Evolutionary conservation across 2,329 filamentous ascomycete species (phyloP).

Genomic region (Teratosphaeria pseudoeucalypti): DNA sequence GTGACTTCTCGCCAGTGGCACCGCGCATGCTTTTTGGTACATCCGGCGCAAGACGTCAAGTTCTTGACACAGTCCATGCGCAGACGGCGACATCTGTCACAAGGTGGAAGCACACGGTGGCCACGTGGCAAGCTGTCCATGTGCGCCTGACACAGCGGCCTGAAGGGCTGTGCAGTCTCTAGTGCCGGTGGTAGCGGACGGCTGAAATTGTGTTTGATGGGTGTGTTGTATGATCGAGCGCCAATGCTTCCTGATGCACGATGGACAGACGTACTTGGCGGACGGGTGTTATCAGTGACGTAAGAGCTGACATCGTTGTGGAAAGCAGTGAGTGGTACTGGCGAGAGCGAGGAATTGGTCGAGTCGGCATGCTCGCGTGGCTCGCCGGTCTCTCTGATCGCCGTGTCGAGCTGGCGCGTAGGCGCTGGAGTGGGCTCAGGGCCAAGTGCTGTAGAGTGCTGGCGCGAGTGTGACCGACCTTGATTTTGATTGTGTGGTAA

Average conservation of each 20-base stretch:
- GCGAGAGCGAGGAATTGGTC: conserved; percentile 22
- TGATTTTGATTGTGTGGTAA: conserved; percentile 41
- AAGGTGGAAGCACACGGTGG: conserved; percentile 67
- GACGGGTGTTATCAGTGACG: conserved; percentile 6
- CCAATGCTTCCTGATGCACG: conserved; percentile 17
- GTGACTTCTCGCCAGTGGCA: conserved; percentile 78
- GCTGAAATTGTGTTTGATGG: conserved; percentile 28
- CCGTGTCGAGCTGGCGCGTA: neutral
- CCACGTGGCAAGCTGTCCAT: conserved; percentile 68
- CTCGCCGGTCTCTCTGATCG: neutral
- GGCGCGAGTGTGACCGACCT: conserved; percentile 15
- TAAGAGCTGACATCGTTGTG: conserved; percentile 16
- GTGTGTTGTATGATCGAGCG: conserved; percentile 10
- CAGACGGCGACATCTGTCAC: conserved; percentile 70
- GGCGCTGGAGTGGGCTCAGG: neutral
- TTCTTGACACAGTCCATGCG: conserved; percentile 79
- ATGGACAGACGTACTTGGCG: conserved; percentile 6
- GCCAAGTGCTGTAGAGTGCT: conserved; percentile 10
- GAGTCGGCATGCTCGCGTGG: conserved; percentile 9
- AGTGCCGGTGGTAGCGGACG: conserved; percentile 26
- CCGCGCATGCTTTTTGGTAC: conserved; percentile 82
- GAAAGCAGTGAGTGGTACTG: conserved; percentile 14
- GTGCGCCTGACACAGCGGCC: conserved; percentile 37
- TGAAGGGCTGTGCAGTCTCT: conserved; percentile 27
- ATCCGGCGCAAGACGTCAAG: conserved; percentile 74